phyloP scores from a whole-genome alignment of 2,329 filamentous ascomycete species.

The Plectosphaerella plurivora region DNA sequence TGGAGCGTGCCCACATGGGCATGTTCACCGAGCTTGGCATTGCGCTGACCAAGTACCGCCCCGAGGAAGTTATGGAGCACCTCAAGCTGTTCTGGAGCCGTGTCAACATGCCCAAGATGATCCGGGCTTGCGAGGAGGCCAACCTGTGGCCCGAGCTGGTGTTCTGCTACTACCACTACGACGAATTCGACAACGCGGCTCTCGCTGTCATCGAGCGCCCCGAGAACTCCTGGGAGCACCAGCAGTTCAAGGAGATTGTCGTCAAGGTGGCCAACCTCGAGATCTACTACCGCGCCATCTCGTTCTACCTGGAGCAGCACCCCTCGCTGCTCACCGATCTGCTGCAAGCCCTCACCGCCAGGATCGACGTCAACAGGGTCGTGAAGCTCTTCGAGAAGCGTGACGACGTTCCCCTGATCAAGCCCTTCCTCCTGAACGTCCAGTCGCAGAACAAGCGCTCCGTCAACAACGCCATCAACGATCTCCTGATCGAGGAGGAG shows the following conservation, averaged over 20 bases:
- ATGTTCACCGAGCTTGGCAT: conserved; percentile 95
- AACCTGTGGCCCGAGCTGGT: conserved; percentile 97
- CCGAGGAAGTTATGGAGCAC: conserved; percentile 96
- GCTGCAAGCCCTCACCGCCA: conserved; percentile 82
- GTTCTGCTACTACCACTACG: conserved; percentile 97
- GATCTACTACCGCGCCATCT: conserved; percentile 96
- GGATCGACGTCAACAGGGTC: conserved; percentile 98
- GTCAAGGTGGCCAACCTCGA: conserved; percentile 98
- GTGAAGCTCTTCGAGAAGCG: conserved; percentile 99
- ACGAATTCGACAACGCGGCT: conserved; percentile 96
- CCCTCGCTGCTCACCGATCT: conserved; percentile 94
- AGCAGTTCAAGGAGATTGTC: conserved; percentile 98
- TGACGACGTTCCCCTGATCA: conserved; percentile 96
- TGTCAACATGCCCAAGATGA: conserved; percentile 97
- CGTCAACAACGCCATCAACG: conserved; percentile 97
- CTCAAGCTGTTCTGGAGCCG: conserved; percentile 97
- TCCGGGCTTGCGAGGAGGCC: conserved; percentile 86
- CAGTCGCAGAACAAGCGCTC: conserved; percentile 97
- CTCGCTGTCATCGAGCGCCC: conserved; percentile 97
- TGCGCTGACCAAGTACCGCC: conserved; percentile 89
- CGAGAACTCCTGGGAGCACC: conserved; percentile 97
- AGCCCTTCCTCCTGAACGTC: conserved; percentile 95
- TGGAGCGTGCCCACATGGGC: conserved; percentile 91
- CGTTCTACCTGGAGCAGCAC: conserved; percentile 97
- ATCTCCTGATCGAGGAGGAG: conserved; percentile 95